A percentile compares a stretch with the other conserved stretches of the same genome.
phyloP scores from a whole-genome alignment of 2,329 filamentous ascomycete species.

The Aspergillus sp. region DNA sequence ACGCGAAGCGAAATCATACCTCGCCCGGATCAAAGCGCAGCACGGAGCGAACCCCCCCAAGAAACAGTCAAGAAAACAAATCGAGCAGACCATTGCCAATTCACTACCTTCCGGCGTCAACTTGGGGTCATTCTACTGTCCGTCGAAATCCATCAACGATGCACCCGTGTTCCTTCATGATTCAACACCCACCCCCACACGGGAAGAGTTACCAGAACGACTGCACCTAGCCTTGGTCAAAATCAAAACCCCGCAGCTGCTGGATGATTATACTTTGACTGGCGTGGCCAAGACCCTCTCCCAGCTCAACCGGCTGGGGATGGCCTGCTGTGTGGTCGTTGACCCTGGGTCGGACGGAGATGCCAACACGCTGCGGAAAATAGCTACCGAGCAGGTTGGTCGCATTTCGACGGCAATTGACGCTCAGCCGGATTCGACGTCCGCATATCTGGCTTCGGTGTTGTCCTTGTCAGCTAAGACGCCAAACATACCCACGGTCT shows the following conservation, averaged over 20 bases:
- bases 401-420: constrained; percentile 78
- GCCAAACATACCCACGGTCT: constrained; percentile 40
- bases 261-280: constrained; percentile 69
- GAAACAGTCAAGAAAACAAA: constrained; percentile 36
- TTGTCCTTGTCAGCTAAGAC: constrained; percentile 45
- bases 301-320: constrained; percentile 79
- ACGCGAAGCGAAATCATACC: constrained; percentile 87
- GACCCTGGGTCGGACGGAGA: constrained; percentile 63
- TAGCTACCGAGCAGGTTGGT: constrained; percentile 67
- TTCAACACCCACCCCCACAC: constrained; percentile 46
- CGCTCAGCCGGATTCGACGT: constrained; percentile 67
- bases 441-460: constrained; percentile 68
- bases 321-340: constrained; percentile 80
- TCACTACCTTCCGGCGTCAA: constrained; percentile 57
- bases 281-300: constrained; percentile 83
- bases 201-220: constrained; percentile 48
- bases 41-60: constrained; percentile 39
- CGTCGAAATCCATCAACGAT: constrained; percentile 61
- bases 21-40: constrained; percentile 76
- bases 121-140: constrained; percentile 63
- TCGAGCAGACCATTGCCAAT: constrained; percentile 21
- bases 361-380: constrained; percentile 45
- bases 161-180: constrained; percentile 65
- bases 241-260: constrained; percentile 71
- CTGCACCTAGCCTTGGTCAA: constrained; percentile 86